These are phyloP conservation scores for Puccinia novopanici DNA, from an alignment of 1,284 basidiomycete genomes.

Conservation along the genomic window DNA sequence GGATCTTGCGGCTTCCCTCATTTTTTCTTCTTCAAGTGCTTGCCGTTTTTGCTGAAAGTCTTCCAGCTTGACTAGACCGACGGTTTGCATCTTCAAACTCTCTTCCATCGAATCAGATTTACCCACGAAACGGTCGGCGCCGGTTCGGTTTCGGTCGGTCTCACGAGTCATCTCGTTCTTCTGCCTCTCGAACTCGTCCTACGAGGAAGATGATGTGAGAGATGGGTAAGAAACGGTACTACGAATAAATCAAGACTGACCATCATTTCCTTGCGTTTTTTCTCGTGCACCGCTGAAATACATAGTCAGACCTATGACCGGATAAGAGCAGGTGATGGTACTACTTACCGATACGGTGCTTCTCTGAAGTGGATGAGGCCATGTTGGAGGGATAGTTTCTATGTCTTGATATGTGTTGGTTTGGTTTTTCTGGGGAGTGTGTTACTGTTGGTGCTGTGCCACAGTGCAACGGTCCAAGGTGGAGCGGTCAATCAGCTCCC, in stretches of 20 bases:
- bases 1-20: conserved; percentile 74
- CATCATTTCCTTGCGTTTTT: conserved; percentile 77
- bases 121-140: conserved; percentile 80
- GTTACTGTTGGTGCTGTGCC: too few species aligned
- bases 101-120: conserved; percentile 96
- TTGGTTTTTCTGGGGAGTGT: not conserved
- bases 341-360: conserved; percentile 44
- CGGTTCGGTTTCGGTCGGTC: conserved; percentile 57
- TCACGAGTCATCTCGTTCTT: conserved; percentile 72
- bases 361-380: conserved; percentile 51
- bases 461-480: too few species aligned
- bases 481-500: too few species aligned
- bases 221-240: too few species aligned
- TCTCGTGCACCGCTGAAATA: conserved; percentile 60
- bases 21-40: conserved; percentile 87
- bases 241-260: conserved; percentile 53
- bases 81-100: conserved; percentile 83
- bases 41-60: conserved; percentile 78
- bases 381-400: not conserved
- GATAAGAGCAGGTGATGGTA: not conserved
- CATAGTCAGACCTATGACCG: too few species aligned
- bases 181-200: conserved; percentile 82
- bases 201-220: not conserved
- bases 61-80: conserved; percentile 87
- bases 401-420: not conserved